Evolutionary conservation across 1,284 basidiomycete genomes (phyloP), one percentile per base, ranked within the genome.

Genomic region (Singerocomus inundabilis): DNA sequence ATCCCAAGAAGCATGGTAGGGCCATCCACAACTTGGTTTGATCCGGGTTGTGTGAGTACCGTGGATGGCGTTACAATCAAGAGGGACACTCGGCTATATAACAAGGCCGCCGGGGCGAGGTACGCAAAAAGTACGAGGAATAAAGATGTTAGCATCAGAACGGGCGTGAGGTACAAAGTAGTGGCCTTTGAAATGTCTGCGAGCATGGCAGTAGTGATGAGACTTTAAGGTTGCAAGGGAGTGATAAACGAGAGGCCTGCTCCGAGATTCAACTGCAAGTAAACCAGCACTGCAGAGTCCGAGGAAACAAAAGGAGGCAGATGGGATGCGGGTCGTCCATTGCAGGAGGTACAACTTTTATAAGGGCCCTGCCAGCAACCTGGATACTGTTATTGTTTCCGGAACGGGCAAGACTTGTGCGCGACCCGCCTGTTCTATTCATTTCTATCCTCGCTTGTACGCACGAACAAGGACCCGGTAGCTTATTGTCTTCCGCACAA

Each of bases 1-100:
- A 79, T 66, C 29, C 87, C 88, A 41, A 90, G 65, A 58, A 83
- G 81, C 28, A 88, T 65, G 46, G 77, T 85, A 4, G 87, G 84
- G 4, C 88, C 88, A 65, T 89, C 87, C n/a, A 84, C 70, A 10
- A 57, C 67, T 42, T 71, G 61, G 16, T 67, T 68, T 21, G 74
- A 59, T 47, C 66, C 62, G 48, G 70, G 69, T 54, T 75, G 73
- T 15, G 75, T 74, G 53, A 84, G 66, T 5, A 65, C 60, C 15
- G 73, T 72, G 4, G 85, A 84, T 7, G 87, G 84, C 7, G 73
- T 73, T 11, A 90, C 80, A 1, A 74, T 78, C 44, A 90, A 68
- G 34, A 91, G 72, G 5, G 85, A 74, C 18, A 90, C 85, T 57
- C 75, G 74, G 56, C 75, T 74, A 30, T 80, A 75, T 31, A 90